Percentiles rank a stretch among this genome's conserved stretches.
These are phyloP conservation scores for Papiliotrema laurentii DNA, from an alignment of 1,284 basidiomycete genomes.

Conservation along the genomic window DNA sequence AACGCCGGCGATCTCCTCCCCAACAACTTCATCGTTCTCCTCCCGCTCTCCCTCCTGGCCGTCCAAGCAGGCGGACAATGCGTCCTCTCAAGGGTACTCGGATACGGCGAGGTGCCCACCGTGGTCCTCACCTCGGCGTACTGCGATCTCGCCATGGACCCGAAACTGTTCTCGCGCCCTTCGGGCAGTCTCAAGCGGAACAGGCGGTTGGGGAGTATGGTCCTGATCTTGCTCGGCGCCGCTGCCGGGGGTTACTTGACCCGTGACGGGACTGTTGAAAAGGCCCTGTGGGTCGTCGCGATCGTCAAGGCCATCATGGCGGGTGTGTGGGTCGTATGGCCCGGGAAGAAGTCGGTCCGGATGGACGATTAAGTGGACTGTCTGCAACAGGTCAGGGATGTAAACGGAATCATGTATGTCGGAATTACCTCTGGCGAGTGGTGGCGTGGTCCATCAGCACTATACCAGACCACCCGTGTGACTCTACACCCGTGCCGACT, in stretches of 20 bases:
- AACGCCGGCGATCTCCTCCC: constrained; percentile 11
- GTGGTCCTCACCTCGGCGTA: constrained; percentile 15
- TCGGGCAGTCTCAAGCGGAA: constrained; percentile 14
- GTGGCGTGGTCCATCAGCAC: too few species aligned
- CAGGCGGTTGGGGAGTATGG: constrained; percentile 9
- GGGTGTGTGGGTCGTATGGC: constrained; percentile 12
- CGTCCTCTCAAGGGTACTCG: constrained; percentile 12
- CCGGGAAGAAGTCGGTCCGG: not conserved
- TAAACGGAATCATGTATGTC: too few species aligned
- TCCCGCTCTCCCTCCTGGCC: constrained; percentile 12
- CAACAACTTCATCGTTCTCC: constrained; percentile 12
- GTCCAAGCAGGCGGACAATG: constrained; percentile 16
- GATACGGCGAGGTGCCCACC: constrained; percentile 13
- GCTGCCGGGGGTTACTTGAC: constrained; percentile 13
- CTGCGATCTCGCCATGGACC: constrained; percentile 18
- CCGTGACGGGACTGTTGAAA: constrained; percentile 4
- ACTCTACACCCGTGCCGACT: too few species aligned
- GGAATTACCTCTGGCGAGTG: too few species aligned
- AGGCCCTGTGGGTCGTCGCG: constrained; percentile 10
- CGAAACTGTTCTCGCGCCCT: constrained; percentile 8
- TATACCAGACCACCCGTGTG: too few species aligned
- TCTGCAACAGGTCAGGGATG: not conserved
- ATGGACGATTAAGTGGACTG: not conserved
- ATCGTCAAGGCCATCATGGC: constrained; percentile 13
- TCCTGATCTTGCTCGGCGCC: constrained; percentile 10